A percentile compares a stretch with the other conserved stretches of the same genome.
phyloP scores from a whole-genome alignment of 2,329 filamentous ascomycete species.

The Cryphonectria nitschkei region DNA sequence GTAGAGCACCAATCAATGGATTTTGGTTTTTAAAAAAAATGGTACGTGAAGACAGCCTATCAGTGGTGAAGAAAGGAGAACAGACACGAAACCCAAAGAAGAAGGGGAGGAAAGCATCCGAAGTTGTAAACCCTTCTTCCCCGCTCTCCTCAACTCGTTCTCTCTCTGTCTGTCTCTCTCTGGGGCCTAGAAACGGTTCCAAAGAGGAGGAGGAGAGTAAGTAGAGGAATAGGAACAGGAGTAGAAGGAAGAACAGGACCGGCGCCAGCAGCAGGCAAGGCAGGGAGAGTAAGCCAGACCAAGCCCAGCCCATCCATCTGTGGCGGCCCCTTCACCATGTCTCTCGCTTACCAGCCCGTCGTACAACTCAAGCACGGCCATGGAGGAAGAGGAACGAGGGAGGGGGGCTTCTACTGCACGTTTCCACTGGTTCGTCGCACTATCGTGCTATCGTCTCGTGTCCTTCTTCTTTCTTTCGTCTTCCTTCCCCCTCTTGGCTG shows the following conservation, averaged over 20 bases:
- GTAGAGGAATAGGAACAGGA: neutral
- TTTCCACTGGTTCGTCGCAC: slow-evolving; percentile 19
- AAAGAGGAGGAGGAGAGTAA: neutral
- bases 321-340: neutral
- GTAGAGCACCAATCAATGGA: neutral
- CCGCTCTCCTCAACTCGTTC: no score
- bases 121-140: neutral
- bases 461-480: neutral
- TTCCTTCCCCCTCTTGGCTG: neutral
- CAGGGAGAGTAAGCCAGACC: neutral
- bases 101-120: neutral
- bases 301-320: neutral
- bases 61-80: neutral
- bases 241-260: neutral
- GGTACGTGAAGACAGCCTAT: neutral
- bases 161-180: no score
- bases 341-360: slow-evolving; percentile 26
- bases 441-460: slow-evolving; percentile 18
- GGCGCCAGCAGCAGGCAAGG: neutral
- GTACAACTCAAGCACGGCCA: slow-evolving; percentile 12
- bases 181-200: no score
- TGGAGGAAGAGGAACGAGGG: neutral
- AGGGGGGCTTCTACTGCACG: slow-evolving; percentile 9
- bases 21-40: neutral
- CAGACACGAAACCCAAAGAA: neutral